Evolutionary conservation across 140 eudicot genomes (phyloP), one percentile per base, ranked within the genome.

Genomic region (Ambrosia hybrid): DNA sequence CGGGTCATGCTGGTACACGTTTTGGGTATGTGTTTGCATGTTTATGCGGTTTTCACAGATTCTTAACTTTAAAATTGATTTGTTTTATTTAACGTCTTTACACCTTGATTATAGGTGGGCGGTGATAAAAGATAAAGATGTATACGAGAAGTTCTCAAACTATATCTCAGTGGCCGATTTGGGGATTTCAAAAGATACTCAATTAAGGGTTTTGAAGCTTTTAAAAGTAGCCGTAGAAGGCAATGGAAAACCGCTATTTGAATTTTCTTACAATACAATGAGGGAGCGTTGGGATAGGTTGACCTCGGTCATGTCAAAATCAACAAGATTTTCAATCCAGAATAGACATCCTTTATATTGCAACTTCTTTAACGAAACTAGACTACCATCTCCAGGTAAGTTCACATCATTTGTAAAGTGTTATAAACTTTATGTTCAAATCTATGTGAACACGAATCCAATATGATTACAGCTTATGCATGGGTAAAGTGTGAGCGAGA

Each of bases 1-100:
- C 88, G 9, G 91, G 91, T 26, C 91, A 86, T 58, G 91, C 91
- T 43, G 91, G 91, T 16, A 33, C 36, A 2, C 71, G 91, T 71
- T 81, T 81, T 65, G 89, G 93, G 85, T 81, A 84, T 6, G 1
- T 46, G 52, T 46, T 5, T 8, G 6, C 1, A 46, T 6, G 2
- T 46, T 11, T 46, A 1, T 46, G 9, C 10, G 9, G 7, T 11
- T 7, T 5, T 46, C 9, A 2, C 9, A 10, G 52, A 8, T 6
- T 5, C 3, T n/a, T 5, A 10, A 5, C 8, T 6, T 46, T 8
- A 46, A 7, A 6, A 46, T 2, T 5, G 51, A 46, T 46, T 5
- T 3, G 34, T 61, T 3, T 33, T 2, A 3, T 3, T 39, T 3
- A 39, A 39, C 6, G 10, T 4, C 34, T 3, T 4, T 61, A 11